phyloP scores from a whole-genome alignment of 257 asterid species.

The Mitragyna speciosa region DNA sequence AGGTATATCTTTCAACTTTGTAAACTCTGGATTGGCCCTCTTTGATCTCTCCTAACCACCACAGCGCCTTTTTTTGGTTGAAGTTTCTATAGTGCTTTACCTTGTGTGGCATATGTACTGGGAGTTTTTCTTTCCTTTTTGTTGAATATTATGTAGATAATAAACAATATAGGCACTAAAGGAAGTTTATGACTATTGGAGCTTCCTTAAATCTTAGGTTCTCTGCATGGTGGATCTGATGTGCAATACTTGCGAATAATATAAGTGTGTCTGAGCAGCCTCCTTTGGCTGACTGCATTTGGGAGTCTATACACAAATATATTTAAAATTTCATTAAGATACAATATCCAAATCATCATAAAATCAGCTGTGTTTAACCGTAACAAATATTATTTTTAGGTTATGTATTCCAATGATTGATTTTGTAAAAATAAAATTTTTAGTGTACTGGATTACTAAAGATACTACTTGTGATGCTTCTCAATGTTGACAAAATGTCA shows the following conservation, averaged over 20 bases:
- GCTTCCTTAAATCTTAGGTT: too few species aligned
- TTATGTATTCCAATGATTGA: neutral
- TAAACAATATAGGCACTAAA: neutral
- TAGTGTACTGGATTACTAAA: neutral
- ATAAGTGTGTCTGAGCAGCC: too few species aligned
- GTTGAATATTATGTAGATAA: neutral
- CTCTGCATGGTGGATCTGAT: neutral
- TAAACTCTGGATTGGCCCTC: neutral
- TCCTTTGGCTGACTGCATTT: too few species aligned
- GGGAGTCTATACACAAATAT: too few species aligned
- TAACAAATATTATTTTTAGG: neutral
- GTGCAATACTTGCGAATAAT: too few species aligned
- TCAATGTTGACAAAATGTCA: neutral
- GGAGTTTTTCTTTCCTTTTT: neutral
- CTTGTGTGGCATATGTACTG: neutral
- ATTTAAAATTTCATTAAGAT: neutral
- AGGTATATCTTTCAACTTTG: constrained; percentile 50
- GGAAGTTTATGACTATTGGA: neutral
- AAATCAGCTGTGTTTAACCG: neutral
- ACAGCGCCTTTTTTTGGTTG: neutral
- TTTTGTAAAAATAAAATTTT: neutral
- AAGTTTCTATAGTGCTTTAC: neutral
- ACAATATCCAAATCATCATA: neutral
- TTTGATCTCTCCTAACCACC: neutral
- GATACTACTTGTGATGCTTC: neutral